Base-by-base conservation (phyloP, 345 rosid species). In the Arabidopsis arenosa region DNA sequence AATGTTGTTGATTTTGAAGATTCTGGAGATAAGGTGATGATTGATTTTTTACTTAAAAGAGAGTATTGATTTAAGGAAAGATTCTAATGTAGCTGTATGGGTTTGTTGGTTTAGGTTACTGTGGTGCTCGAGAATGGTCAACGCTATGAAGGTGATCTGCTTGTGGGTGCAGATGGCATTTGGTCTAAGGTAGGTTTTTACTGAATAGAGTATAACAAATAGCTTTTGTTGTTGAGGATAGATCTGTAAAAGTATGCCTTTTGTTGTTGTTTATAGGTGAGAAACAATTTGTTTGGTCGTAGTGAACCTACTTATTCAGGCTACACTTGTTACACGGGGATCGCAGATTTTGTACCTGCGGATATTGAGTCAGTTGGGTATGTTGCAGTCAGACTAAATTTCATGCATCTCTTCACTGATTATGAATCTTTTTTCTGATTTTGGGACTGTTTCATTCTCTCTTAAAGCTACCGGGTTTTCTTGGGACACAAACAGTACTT, bases 401-500 rank as follows among this genome's bases (percentile, higher is more conserved):
- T 68, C 59, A 35, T 23, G 40, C 68, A 26, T 53, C 26, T 79
- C 55, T 26, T 35, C 15, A 66, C 51, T 73, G 41, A 59, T 73
- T 66, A 36, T 15, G 47, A 15, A 21, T 66, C 48, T n/a, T n/a
- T 28, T 62, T 40, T 39, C 74, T 68, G 18, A 80, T 55, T 11
- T 52, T 65, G 52, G 41, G 41, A 40, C 32, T 51, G 30, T 59
- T 63, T 74, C 60, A 6, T 40, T 68, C 59, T 71, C 77, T 23
- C 63, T 78, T 68, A 87, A 75, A 76, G 97, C 83, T 88, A 89
- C 79, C 97, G 97, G 10, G 97, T 95, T 37, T 92, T 92, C 81
- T 81, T 92, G 83, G 99, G 98, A 75, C 94, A 90, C 83, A 95
- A 92, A 72, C 98, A 95, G 54, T 95, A 95, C 87, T 95, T 90